Evolutionary conservation across 2,329 filamentous ascomycete genomes (phyloP).

Genomic region (Trichoderma sp.): DNA sequence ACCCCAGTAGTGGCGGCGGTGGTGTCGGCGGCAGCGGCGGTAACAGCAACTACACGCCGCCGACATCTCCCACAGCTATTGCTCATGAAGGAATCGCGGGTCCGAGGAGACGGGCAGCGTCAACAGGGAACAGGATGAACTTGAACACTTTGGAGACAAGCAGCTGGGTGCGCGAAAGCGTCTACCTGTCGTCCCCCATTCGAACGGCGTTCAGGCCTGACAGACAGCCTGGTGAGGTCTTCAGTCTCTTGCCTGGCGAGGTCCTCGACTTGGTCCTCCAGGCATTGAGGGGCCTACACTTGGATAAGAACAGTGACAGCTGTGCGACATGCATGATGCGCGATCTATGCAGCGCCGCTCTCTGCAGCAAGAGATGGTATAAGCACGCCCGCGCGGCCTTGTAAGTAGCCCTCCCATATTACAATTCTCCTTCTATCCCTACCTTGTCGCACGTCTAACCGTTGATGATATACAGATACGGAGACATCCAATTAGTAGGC

Average conservation of each 20-base stretch:
- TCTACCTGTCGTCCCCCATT: constrained; percentile 15
- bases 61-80: constrained; percentile 27
- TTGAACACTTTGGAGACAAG: constrained; percentile 40
- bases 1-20: neutral
- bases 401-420: constrained; percentile 37
- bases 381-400: constrained; percentile 49
- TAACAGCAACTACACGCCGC: constrained; percentile 22
- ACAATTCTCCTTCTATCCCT: neutral
- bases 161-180: constrained; percentile 17
- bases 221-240: constrained; percentile 47
- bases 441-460: neutral
- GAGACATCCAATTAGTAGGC: constrained; percentile 57
- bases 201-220: constrained; percentile 18
- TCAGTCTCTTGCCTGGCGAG: constrained; percentile 56
- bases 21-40: neutral
- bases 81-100: constrained; percentile 28
- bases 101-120: constrained; percentile 28
- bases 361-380: constrained; percentile 51
- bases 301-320: constrained; percentile 46
- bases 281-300: constrained; percentile 51
- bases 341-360: constrained; percentile 51
- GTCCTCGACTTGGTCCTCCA: constrained; percentile 56
- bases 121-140: constrained; percentile 39
- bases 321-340: constrained; percentile 66
- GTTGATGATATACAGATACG: constrained; percentile 42